Evolutionary conservation across 1,284 basidiomycete species (phyloP).

Genomic region (Mrakiaceae sp.): DNA sequence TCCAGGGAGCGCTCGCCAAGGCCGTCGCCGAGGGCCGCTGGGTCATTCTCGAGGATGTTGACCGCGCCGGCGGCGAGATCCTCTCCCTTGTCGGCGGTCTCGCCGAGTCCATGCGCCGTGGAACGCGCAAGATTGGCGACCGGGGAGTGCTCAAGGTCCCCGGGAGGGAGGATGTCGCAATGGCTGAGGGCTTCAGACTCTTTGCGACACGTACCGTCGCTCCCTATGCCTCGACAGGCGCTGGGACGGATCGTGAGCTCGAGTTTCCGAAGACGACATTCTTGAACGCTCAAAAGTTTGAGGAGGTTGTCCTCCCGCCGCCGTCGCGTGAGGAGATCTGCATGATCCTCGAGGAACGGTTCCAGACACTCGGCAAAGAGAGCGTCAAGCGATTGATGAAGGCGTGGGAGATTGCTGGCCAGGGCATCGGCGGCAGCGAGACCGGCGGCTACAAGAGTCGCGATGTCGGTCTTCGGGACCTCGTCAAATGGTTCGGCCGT

Average conservation of each 20-base stretch:
- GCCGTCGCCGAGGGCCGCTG: conserved; percentile 86
- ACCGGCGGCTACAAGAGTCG: conserved; percentile 26
- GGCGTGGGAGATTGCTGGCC: conserved; percentile 49
- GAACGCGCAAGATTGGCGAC: conserved; percentile 58
- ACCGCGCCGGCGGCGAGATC: conserved; percentile 75
- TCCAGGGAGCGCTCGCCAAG: conserved; percentile 84
- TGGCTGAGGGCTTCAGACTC: conserved; percentile 59
- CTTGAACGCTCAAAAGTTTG: conserved; percentile 69
- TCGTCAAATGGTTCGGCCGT: conserved; percentile 77
- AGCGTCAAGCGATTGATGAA: conserved; percentile 36
- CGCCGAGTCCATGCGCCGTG: conserved; percentile 58
- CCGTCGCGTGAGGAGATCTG: conserved; percentile 57
- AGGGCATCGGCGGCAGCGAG: conserved; percentile 29
- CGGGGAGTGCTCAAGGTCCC: conserved; percentile 59
- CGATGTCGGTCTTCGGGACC: conserved; percentile 64
- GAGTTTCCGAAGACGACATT: conserved; percentile 50
- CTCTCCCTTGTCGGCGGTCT: conserved; percentile 73
- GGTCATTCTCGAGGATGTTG: conserved; percentile 90
- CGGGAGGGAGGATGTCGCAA: conserved; percentile 55
- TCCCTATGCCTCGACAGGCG: neutral
- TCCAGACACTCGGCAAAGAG: conserved; percentile 44
- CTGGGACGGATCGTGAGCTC: neutral
- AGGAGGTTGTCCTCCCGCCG: conserved; percentile 52
- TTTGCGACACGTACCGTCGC: conserved; percentile 64
- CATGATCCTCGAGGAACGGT: conserved; percentile 55